Evolutionary conservation across 2,329 filamentous ascomycete species (phyloP), one percentile per base, ranked within the genome.

Genomic region (Monosporascus sp.): DNA sequence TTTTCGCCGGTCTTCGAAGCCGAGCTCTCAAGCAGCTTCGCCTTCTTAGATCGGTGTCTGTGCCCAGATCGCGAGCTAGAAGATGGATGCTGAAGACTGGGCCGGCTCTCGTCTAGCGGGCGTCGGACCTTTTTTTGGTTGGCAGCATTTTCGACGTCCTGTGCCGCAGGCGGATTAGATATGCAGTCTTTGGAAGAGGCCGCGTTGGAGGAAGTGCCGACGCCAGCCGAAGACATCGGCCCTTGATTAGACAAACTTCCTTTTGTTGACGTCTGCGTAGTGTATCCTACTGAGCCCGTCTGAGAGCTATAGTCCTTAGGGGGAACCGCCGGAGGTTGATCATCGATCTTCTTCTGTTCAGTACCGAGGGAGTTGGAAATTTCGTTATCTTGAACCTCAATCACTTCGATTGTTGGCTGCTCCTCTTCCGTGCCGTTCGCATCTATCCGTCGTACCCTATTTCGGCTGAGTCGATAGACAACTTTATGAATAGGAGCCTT

Each of bases 391-490:
- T 59, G 59, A n/a, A 65, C 65, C 15, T 64, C 61, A 35, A 60
- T 50, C 28, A 60, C 54, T 51, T 63, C 67, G 48, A 65, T 55
- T 35, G 22, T 51, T 24, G 54, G 62, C 44, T 55, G 67, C 50
- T 50, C 61, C 9, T 64, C 63, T 31, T 60, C 60, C n/a, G 65
- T 61, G 44, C 65, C 63, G 11, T 65, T 60, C 1, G 75, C 69
- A 22, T 67, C 70, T 35, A 72, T 76, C 17, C 64, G 76, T 41
- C 68, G 71, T 28, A 76, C 70, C 61, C 69, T 81, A 61, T 76
- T 82, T 55, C 74, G 80, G 57, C 76, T 79, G 57, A 83, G 77
- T 37, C 76, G 77, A 60, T 86, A 86, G 0, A 86, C 82, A 3
- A 85, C 75, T 18, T 81, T 76, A 55, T 82, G 83, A 0, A 71